These are phyloP conservation scores for Beauveria rudraprayagi DNA, from an alignment of 2,329 filamentous ascomycete genomes.

Conservation along the genomic window DNA sequence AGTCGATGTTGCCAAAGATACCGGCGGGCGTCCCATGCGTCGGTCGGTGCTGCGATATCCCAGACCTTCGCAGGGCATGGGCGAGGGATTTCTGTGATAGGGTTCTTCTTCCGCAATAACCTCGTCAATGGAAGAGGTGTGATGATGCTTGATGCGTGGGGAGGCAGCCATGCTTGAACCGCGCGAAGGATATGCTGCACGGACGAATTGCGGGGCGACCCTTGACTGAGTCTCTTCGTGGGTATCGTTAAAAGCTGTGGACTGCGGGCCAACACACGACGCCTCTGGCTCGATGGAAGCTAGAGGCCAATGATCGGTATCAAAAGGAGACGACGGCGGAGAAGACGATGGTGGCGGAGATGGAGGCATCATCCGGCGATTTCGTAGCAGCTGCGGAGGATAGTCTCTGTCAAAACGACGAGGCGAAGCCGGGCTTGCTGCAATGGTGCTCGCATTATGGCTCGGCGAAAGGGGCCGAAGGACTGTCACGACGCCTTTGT, in stretches of 20 bases:
- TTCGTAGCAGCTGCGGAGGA: constrained; percentile 2
- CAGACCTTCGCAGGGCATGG: neutral
- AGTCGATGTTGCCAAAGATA: constrained; percentile 4
- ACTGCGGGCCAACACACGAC: neutral
- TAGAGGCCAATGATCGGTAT: constrained; percentile 1
- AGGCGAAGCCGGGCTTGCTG: constrained; percentile 7
- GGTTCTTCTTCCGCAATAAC: constrained; percentile 12
- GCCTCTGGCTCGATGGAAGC: neutral
- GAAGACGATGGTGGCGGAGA: constrained; percentile 2
- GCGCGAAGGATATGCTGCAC: constrained; percentile 18
- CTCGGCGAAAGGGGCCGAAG: constrained; percentile 24
- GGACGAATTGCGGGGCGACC: constrained; percentile 7
- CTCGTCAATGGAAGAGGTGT: constrained; percentile 20
- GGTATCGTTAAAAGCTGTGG: neutral
- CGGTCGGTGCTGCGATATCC: constrained; percentile 1
- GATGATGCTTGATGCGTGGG: constrained; percentile 19
- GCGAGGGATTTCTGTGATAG: constrained; percentile 4
- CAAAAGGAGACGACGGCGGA: neutral
- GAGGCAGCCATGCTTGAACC: constrained; percentile 20
- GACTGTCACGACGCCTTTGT: constrained; percentile 30
- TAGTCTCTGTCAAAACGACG: constrained; percentile 5
- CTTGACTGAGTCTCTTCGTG: neutral
- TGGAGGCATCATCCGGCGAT: constrained; percentile 3
- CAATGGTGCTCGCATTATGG: constrained; percentile 14
- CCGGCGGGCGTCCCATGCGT: neutral